A percentile compares a stretch with the other conserved stretches of the same genome.
Conservation (phyloP, 1,284 basidiomycete species). For the Moniliella sp. region DNA sequence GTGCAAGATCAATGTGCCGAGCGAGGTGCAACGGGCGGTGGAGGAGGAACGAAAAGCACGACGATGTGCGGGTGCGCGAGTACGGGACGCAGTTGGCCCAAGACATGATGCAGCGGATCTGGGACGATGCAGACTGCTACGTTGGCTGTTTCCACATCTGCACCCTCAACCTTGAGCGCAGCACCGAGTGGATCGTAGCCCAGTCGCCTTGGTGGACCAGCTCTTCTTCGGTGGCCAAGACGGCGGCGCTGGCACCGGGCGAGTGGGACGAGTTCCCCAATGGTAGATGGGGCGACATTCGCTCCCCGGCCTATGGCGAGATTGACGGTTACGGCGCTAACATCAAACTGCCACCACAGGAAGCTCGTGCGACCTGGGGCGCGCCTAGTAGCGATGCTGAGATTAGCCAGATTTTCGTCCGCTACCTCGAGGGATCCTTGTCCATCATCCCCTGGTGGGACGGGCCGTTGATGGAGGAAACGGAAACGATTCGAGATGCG, state of each 20-base stretch:
- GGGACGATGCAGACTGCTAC: conserved; percentile 33
- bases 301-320: conserved; percentile 28
- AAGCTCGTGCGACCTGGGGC: conserved; percentile 59
- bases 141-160: conserved; percentile 64
- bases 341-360: conserved; percentile 37
- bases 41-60: conserved; percentile 58
- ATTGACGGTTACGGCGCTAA: conserved; percentile 31
- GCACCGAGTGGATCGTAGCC: conserved; percentile 62
- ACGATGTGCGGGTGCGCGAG: conserved; percentile 73
- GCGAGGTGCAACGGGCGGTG: conserved; percentile 47
- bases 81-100: conserved; percentile 46
- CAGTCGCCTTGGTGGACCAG: conserved; percentile 34
- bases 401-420: conserved; percentile 56
- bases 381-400: conserved; percentile 50
- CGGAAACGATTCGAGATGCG: conserved; percentile 54
- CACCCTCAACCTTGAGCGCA: conserved; percentile 91
- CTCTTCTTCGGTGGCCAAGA: not conserved
- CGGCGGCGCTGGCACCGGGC: not conserved
- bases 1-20: conserved; percentile 60
- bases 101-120: conserved; percentile 47
- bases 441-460: conserved; percentile 70
- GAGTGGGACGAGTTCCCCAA: conserved; percentile 32
- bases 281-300: conserved; percentile 28
- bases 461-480: conserved; percentile 62
- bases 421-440: conserved; percentile 50